Percentiles rank a stretch among this genome's conserved stretches.
Conservation (phyloP, 331 rosid species). For the Quercus tomentella region DNA sequence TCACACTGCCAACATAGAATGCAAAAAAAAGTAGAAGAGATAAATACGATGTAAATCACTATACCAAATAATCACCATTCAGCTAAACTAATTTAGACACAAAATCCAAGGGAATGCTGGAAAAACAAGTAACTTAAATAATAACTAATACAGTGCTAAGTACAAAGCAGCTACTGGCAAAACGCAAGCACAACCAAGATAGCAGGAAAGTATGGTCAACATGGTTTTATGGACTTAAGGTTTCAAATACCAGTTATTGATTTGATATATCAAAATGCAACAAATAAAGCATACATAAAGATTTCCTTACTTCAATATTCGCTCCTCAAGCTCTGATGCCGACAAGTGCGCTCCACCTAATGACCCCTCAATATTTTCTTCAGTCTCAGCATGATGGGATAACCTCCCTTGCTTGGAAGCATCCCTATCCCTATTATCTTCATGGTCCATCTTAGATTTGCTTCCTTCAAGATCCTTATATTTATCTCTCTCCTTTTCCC, state of each 20-base stretch:
- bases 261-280: background rate
- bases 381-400: slow-evolving; percentile 32
- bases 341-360: slow-evolving; percentile 25
- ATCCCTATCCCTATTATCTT: slow-evolving; percentile 49
- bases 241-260: background rate
- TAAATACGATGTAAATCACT: background rate
- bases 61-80: background rate
- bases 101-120: background rate
- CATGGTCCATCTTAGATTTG: slow-evolving; percentile 39
- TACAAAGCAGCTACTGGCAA: background rate
- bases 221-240: background rate
- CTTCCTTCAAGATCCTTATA: slow-evolving; percentile 33
- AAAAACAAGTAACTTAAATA: background rate
- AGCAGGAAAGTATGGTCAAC: background rate
- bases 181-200: background rate
- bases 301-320: slow-evolving; percentile 59
- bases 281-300: background rate
- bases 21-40: background rate
- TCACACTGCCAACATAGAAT: background rate
- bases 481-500: slow-evolving; percentile 50
- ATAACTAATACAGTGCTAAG: background rate
- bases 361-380: slow-evolving; percentile 32
- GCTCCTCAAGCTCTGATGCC: slow-evolving; percentile 57
- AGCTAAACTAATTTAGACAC: background rate
- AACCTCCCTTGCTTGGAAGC: slow-evolving; percentile 39